Conservation (phyloP, 371 early-diverging fungal species). For the Smittium mucronatum region DNA sequence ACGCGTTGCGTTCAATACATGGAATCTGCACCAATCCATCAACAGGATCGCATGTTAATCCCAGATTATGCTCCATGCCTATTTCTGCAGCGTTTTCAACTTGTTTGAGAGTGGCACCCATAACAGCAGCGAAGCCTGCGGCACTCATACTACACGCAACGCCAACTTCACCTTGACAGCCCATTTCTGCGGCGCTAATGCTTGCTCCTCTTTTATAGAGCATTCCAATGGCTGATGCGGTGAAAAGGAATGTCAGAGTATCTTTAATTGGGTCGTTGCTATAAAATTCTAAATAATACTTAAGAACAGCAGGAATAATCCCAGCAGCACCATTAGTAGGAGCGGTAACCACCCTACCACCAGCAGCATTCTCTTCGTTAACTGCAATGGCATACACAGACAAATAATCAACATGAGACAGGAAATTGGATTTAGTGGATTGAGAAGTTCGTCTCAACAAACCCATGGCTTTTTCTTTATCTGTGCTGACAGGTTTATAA, state of each 20-base stretch:
- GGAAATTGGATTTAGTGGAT: slow-evolving; percentile 22
- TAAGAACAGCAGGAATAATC: slow-evolving; percentile 87
- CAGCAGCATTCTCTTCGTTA: slow-evolving; percentile 93
- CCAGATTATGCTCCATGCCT: slow-evolving; percentile 92
- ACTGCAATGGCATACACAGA: slow-evolving; percentile 93
- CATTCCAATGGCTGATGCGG: slow-evolving; percentile 90
- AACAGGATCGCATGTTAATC: slow-evolving; percentile 88
- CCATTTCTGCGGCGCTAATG: slow-evolving; percentile 90
- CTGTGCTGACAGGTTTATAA: background rate
- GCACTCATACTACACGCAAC: slow-evolving; percentile 95
- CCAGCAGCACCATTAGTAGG: slow-evolving; percentile 92
- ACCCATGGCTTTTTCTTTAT: background rate
- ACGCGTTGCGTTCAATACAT: slow-evolving; percentile 91
- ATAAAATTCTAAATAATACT: slow-evolving; percentile 88
- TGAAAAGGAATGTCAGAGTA: slow-evolving; percentile 80
- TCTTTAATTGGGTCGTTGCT: slow-evolving; percentile 75
- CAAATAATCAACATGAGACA: slow-evolving; percentile 83
- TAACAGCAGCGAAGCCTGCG: slow-evolving; percentile 85
- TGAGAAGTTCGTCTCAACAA: background rate
- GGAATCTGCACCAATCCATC: slow-evolving; percentile 89
- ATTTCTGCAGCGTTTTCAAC: slow-evolving; percentile 94
- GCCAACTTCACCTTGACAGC: slow-evolving; percentile 84
- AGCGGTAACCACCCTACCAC: slow-evolving; percentile 85
- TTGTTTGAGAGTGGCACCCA: slow-evolving; percentile 83
- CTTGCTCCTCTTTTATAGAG: slow-evolving; percentile 88